Percentiles rank a stretch among this genome's conserved stretches.
phyloP scores from a whole-genome alignment of 257 asterid species.

The Jaltomata sinuosa region DNA sequence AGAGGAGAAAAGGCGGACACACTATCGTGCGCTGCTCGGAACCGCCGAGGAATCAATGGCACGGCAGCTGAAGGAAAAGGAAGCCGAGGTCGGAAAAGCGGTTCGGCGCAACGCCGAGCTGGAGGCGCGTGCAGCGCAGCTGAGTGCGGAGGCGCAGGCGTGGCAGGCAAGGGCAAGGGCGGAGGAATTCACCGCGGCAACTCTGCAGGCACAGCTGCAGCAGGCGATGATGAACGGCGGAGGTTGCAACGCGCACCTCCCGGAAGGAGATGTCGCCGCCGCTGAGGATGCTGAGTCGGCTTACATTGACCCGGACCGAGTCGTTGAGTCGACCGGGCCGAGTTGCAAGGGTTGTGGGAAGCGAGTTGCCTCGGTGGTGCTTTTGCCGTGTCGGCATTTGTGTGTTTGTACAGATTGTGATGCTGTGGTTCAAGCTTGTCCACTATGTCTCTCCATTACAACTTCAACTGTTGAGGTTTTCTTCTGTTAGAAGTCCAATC shows the following conservation, averaged over 20 bases:
- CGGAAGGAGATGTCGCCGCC: conserved; percentile 15
- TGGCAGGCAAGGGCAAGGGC: conserved; percentile 30
- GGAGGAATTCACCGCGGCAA: conserved; percentile 31
- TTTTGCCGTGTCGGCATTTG: conserved; percentile 44
- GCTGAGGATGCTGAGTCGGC: conserved; percentile 47
- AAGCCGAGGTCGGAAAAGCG: conserved; percentile 30
- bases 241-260: conserved; percentile 6
- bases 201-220: conserved; percentile 33
- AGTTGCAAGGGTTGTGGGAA: conserved; percentile 29
- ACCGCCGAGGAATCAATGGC: conserved; percentile 30
- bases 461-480: conserved; percentile 35
- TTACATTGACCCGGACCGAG: conserved; percentile 42
- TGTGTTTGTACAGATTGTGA: conserved; percentile 31
- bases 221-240: conserved; percentile 22
- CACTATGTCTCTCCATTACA: conserved; percentile 24
- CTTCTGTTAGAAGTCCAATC: conserved; percentile 13
- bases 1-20: conserved; percentile 30
- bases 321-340: conserved; percentile 20
- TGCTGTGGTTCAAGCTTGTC: conserved; percentile 29
- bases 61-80: conserved; percentile 27
- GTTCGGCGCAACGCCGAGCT: conserved; percentile 25
- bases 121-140: conserved; percentile 26
- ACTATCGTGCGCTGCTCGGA: conserved; percentile 14
- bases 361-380: conserved; percentile 29
- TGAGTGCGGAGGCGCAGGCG: conserved; percentile 31